Evolutionary conservation across 345 rosid species (phyloP).

Genomic region (Cardamine resedifolia): DNA sequence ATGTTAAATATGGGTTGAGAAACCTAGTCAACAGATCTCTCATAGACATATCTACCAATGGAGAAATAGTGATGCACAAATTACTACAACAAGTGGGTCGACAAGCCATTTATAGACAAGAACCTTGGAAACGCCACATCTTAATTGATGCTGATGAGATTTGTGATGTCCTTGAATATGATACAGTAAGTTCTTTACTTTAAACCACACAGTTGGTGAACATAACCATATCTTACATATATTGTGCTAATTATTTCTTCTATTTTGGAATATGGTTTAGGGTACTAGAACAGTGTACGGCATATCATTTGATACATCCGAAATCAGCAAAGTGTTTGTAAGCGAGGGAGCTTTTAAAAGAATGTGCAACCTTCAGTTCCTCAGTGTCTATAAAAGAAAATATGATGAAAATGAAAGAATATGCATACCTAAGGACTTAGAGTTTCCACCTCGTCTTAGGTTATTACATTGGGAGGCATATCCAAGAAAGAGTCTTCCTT

Average conservation of each 20-base stretch:
- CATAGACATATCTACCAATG: background rate
- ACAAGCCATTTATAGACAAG: background rate
- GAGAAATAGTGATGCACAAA: background rate
- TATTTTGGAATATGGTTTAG: constrained; percentile 9
- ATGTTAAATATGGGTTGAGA: background rate
- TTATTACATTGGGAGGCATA: constrained; percentile 24
- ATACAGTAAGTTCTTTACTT: background rate
- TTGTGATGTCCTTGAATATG: background rate
- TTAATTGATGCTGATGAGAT: background rate
- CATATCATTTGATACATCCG: constrained; percentile 5
- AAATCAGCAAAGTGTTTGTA: background rate
- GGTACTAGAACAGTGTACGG: constrained; percentile 23
- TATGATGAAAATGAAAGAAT: background rate
- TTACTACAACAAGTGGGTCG: background rate
- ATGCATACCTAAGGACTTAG: background rate
- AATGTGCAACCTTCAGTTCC: constrained; percentile 25
- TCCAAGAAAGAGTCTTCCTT: constrained; percentile 26
- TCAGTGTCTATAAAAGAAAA: background rate
- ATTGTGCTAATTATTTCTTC: background rate
- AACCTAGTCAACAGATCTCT: background rate
- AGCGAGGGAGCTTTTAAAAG: background rate
- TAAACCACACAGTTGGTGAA: no score
- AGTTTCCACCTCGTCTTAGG: background rate
- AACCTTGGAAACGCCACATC: background rate
- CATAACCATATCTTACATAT: no score